Conservation (phyloP, 2,329 filamentous ascomycete species). For the Phoma herbarum region DNA sequence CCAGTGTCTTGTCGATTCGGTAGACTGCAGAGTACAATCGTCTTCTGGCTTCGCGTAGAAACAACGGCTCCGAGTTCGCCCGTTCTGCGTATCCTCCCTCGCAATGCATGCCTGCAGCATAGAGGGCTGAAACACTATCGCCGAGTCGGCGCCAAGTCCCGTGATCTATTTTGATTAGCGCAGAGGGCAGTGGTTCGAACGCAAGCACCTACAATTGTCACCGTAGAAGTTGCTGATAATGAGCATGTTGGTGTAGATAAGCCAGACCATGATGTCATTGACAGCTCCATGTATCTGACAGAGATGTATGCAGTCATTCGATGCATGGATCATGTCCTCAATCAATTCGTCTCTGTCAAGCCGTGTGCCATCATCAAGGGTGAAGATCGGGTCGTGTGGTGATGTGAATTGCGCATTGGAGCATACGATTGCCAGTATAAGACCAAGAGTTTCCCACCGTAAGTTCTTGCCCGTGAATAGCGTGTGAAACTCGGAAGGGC, state of each 20-base stretch:
- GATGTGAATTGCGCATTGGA: constrained; percentile 44
- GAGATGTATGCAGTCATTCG: constrained; percentile 47
- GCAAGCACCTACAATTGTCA: constrained; percentile 42
- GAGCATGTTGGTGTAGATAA: constrained; percentile 43
- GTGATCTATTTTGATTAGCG: constrained; percentile 39
- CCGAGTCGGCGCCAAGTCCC: constrained; percentile 47
- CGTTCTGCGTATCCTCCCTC: constrained; percentile 39
- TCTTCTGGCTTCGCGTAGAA: constrained; percentile 44
- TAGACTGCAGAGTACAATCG: constrained; percentile 43
- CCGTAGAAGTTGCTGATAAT: constrained; percentile 47
- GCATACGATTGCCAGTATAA: constrained; percentile 40
- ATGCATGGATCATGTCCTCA: constrained; percentile 48
- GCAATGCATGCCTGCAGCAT: constrained; percentile 48
- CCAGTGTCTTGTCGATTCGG: constrained; percentile 45
- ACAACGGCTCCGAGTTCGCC: constrained; percentile 36
- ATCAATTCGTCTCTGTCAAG: constrained; percentile 44
- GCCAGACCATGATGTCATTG: constrained; percentile 50
- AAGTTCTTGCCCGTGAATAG: constrained; percentile 47
- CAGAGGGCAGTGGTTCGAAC: background rate
- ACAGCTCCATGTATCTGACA: constrained; percentile 48
- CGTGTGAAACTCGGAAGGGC: constrained; percentile 44
- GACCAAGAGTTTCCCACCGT: constrained; percentile 47
- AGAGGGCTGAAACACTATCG: constrained; percentile 40
- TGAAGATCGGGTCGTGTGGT: constrained; percentile 44
- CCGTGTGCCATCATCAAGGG: constrained; percentile 40